Conservation (phyloP, 2,329 filamentous ascomycete genomes). For the Triangularia verruculosa region DNA sequence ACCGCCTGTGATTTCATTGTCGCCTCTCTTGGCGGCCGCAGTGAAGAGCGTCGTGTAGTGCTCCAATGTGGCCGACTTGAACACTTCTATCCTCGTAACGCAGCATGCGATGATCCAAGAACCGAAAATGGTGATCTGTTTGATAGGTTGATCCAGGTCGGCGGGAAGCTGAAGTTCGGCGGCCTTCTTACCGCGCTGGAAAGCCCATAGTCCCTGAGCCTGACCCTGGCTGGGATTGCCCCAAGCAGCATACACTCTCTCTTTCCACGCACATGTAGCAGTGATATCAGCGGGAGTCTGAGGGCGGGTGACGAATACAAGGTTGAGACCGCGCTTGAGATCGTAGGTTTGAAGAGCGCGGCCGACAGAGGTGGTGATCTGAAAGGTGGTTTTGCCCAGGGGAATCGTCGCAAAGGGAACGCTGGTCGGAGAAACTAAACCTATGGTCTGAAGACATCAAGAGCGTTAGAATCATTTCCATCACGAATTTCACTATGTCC, state of each 20-base stretch:
- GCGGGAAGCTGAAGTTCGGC: slow-evolving; percentile 68
- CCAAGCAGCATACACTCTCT: slow-evolving; percentile 87
- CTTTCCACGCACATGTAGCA: slow-evolving; percentile 82
- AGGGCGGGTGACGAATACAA: slow-evolving; percentile 89
- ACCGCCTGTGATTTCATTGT: slow-evolving; percentile 70
- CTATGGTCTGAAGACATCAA: slow-evolving; percentile 65
- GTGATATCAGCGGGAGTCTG: slow-evolving; percentile 85
- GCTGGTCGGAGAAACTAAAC: slow-evolving; percentile 83
- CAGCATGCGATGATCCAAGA: slow-evolving; percentile 86
- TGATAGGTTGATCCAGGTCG: slow-evolving; percentile 67
- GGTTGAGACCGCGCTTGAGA: slow-evolving; percentile 80
- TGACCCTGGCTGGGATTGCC: slow-evolving; percentile 56
- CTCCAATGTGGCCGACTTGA: slow-evolving; percentile 78
- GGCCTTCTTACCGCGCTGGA: slow-evolving; percentile 83
- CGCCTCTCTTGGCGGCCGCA: slow-evolving; percentile 52
- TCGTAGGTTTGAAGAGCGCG: slow-evolving; percentile 94
- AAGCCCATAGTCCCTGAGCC: slow-evolving; percentile 77
- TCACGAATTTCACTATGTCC: neutral
- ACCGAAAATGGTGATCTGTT: slow-evolving; percentile 77
- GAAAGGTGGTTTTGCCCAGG: slow-evolving; percentile 90
- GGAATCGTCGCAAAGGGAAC: slow-evolving; percentile 89
- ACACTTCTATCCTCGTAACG: slow-evolving; percentile 75
- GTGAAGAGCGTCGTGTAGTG: slow-evolving; percentile 83
- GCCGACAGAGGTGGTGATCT: slow-evolving; percentile 94
- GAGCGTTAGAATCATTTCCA: neutral